Conservation (phyloP, 495 filamentous ascomycete genomes). For the Immersiella caudata region DNA sequence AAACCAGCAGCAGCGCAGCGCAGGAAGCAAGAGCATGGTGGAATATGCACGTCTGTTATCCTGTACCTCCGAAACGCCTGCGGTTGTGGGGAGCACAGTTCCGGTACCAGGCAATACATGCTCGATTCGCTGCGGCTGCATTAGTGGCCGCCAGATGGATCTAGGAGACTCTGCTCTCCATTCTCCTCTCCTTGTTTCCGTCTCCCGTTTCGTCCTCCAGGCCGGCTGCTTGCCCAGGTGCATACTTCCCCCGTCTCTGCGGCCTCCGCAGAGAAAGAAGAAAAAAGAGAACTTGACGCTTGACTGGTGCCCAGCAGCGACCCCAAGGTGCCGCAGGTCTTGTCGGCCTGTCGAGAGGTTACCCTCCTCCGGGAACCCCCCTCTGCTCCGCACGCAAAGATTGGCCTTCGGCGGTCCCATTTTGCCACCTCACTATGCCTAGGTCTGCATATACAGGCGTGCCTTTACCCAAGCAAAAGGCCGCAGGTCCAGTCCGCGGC, state of each 20-base stretch:
- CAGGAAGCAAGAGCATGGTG: constrained; percentile 32
- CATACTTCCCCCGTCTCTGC: constrained; percentile 39
- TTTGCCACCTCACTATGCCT: constrained; percentile 51
- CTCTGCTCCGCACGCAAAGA: constrained; percentile 30
- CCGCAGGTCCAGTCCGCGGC: constrained; percentile 23
- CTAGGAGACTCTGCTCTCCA: constrained; percentile 36
- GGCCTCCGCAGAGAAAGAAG: constrained; percentile 26
- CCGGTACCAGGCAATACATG: constrained; percentile 37
- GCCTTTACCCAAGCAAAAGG: constrained; percentile 39
- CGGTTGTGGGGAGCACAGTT: constrained; percentile 26
- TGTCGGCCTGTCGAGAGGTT: constrained; percentile 21
- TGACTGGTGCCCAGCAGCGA: constrained; percentile 39
- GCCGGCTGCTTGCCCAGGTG: constrained; percentile 36
- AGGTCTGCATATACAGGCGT: constrained; percentile 46
- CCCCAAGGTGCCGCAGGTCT: constrained; percentile 24
- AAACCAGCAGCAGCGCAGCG: constrained; percentile 5
- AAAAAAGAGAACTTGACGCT: constrained; percentile 18
- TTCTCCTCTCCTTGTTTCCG: constrained; percentile 14
- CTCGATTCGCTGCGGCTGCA: constrained; percentile 46
- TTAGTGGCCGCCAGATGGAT: constrained; percentile 58
- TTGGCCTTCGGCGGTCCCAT: constrained; percentile 47
- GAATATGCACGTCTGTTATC: constrained; percentile 42
- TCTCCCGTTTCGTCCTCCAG: constrained; percentile 17
- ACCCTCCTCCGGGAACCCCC: constrained; percentile 28
- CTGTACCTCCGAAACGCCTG: constrained; percentile 37